Base-by-base conservation (phyloP, 2,329 filamentous ascomycete species). In the Pseudogymnoascus destructans region DNA sequence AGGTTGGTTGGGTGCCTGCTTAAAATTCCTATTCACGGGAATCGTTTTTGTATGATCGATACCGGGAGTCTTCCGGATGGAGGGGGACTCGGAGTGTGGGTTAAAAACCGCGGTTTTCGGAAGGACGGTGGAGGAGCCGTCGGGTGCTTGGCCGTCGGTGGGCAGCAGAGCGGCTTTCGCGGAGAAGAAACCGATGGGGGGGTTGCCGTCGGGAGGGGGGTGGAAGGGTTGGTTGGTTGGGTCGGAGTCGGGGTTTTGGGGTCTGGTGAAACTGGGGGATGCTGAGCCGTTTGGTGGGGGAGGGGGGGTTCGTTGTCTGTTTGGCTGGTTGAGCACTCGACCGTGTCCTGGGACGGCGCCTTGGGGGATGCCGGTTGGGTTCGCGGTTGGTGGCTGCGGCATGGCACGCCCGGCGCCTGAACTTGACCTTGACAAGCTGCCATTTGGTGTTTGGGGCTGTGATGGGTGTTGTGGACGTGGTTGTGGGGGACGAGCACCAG, bases 31-130 rank as follows among this genome's bases (percentile, higher is more conserved):
- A 15, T 55, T 55, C 11, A 55, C 25, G 27, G 27, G 11, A 2
- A 23, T 21, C 1, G 52, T 32, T 57, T 81, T 85, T 19, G 74
- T 82, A 67, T 95, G 89, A 66, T 96, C 89, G 36, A 96, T 79
- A 2, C 91, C 91, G 0, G 87, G 86, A 0, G 92, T 96, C 68
- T 92, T 91, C 61, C 89, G 82, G 67, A 95, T 90, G 0, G 90
- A 93, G 0, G 91, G 90, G 61, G 85, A 89, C 66, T 91, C 86
- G 5, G 82, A 78, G 59, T 83, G 83, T 2, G 86, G 86, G 64
- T 91, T 86, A 70, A 91, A 92, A 21, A 77, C 74, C 10, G 52
- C 52, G 27, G 52, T 19, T 35, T 55, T 32, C 5, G 81, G 77
- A 5, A 74, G 73, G 6, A 73, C 71, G 35, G 74, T 70, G 2